Evolutionary conservation across 2,329 filamentous ascomycete species (phyloP), one percentile per base, ranked within the genome.

Genomic region (Scedosporium minutisporum): DNA sequence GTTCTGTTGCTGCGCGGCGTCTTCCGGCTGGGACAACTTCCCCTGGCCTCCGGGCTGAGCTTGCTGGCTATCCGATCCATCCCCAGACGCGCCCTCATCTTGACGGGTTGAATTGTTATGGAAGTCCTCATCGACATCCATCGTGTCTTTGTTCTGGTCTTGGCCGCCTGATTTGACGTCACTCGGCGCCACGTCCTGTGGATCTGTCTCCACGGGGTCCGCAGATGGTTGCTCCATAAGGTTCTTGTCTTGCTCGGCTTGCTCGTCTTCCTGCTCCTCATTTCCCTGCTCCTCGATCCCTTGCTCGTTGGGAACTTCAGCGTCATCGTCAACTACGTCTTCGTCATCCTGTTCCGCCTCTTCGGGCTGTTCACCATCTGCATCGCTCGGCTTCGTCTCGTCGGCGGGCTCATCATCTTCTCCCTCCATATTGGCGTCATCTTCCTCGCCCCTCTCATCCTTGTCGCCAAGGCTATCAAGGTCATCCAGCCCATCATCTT

Each of bases 51-150:
- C 84, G 27, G 83, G 78, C 3, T 82, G 82, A 27, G 83, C 82
- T 64, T 88, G 81, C 66, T 88, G 79, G 58, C 89, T 83, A 5
- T 86, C 83, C 1, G 83, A 80, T 10, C 83, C 80, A 25, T 89
- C 85, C 62, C 87, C 86, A 72, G 85, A 80, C 23, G 87, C 82
- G 16, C 88, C 88, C 62, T 86, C 81, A 21, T 90, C 86, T 64
- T 82, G 82, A 68, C 90, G 84, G 2, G 87, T 81, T 46, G 81
- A 80, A 60, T 86, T 84, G 64, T 78, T 80, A 66, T 84, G 77
- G 48, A 85, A 80, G 51, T 85, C 79, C 61, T 87, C 82, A 23
- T 87, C 82, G 23, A 86, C 73, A n/a, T 89, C 81, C 68, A 82
- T 80, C n/a, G 57, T 59, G 21, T 62, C 58, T 59, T 85, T 81